Percentiles rank a stretch among this genome's conserved stretches.
These are phyloP conservation scores for Aspergillus fructus DNA, from an alignment of 2,329 filamentous ascomycete species.

Conservation along the genomic window DNA sequence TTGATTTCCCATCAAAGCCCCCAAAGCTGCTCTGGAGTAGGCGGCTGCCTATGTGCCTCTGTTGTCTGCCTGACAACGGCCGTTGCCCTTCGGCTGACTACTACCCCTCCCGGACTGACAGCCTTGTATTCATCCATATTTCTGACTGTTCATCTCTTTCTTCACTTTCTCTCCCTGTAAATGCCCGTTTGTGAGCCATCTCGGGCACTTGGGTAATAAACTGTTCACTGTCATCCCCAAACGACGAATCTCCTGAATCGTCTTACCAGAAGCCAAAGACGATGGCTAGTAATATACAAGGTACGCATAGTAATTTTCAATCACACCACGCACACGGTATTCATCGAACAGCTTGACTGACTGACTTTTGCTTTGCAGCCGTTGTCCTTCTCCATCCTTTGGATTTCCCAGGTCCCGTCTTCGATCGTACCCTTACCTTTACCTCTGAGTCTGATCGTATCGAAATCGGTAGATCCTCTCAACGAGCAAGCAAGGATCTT, in stretches of 20 bases:
- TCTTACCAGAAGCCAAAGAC: background rate
- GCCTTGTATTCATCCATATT: constrained; percentile 2
- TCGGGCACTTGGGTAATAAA: background rate
- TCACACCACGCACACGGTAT: background rate
- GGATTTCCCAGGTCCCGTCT: constrained; percentile 22
- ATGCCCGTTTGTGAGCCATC: background rate
- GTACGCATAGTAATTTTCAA: constrained; percentile 16
- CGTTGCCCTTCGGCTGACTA: constrained; percentile 22
- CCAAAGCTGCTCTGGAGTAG: background rate
- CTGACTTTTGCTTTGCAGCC: constrained; percentile 23
- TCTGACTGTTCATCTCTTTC: background rate
- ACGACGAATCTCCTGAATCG: background rate
- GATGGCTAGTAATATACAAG: constrained; percentile 26
- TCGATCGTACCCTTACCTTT: constrained; percentile 35
- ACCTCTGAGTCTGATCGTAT: constrained; percentile 25
- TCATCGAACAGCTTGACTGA: constrained; percentile 8
- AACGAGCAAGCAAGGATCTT: constrained; percentile 37
- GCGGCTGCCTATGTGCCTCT: constrained; percentile 7
- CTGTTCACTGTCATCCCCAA: background rate
- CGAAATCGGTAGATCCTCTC: constrained; percentile 44
- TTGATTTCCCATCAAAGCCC: background rate
- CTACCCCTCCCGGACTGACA: constrained; percentile 16
- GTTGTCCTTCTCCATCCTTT: constrained; percentile 34
- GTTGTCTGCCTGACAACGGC: constrained; percentile 17
- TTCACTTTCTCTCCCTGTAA: background rate